A percentile compares a stretch with the other conserved stretches of the same genome.
Evolutionary conservation across 345 rosid species (phyloP).

Genomic region (Citrus cavaleriei): DNA sequence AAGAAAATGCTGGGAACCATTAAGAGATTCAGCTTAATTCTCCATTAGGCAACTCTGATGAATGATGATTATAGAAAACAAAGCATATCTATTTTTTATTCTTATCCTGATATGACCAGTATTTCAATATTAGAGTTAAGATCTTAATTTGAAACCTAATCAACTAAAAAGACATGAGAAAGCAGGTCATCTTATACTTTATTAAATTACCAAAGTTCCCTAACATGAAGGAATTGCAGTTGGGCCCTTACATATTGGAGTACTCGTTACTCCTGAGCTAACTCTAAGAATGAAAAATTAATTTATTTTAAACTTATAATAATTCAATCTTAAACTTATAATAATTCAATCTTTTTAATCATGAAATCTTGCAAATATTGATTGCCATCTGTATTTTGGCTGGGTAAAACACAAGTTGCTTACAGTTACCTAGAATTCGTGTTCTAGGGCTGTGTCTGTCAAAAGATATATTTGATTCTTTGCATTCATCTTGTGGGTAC

Average conservation of each 20-base stretch:
- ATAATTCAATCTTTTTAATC: background rate
- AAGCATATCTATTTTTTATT: background rate
- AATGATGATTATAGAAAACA: background rate
- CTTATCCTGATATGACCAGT: background rate
- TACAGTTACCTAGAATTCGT: background rate
- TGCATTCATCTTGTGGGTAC: background rate
- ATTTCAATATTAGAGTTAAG: background rate
- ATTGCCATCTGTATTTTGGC: background rate
- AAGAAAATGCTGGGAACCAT: background rate
- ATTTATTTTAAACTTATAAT: background rate
- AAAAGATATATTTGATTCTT: background rate
- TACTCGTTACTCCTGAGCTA: background rate
- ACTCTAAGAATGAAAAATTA: background rate
- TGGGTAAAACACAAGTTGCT: background rate
- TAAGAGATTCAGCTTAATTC: background rate
- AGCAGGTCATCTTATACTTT: background rate
- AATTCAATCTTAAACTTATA: background rate
- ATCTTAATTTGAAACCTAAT: background rate
- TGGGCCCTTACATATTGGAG: background rate
- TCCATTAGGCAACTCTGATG: background rate
- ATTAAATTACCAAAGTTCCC: background rate
- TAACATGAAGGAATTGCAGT: background rate
- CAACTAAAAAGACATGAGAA: background rate
- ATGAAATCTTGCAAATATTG: background rate
- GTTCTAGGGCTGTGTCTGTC: background rate